Conservation (phyloP, 495 filamentous ascomycete genomes). For the Talaromyces stipitatus region DNA sequence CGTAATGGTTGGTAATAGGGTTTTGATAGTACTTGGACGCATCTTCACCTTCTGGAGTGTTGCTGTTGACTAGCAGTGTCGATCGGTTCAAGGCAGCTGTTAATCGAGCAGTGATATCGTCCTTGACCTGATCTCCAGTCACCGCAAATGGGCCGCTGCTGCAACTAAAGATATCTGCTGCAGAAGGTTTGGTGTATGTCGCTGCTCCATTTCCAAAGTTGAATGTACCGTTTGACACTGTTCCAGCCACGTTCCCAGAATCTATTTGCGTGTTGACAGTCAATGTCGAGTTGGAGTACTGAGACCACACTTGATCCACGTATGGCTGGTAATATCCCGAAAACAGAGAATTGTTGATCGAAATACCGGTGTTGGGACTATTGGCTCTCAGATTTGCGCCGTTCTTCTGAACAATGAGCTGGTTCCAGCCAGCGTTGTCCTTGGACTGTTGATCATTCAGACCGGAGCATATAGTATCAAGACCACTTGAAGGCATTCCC, state of each 20-base stretch:
- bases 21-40: constrained; percentile 46
- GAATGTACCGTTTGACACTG: constrained; percentile 40
- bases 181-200: constrained; percentile 48
- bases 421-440: constrained; percentile 56
- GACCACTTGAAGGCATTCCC: constrained; percentile 50
- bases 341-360: constrained; percentile 50
- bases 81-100: constrained; percentile 63
- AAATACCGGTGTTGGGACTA: constrained; percentile 57
- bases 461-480: constrained; percentile 45
- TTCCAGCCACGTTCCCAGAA: constrained; percentile 43
- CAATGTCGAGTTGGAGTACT: constrained; percentile 44
- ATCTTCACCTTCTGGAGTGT: constrained; percentile 43
- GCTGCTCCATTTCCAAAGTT: constrained; percentile 38
- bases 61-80: constrained; percentile 43
- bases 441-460: constrained; percentile 43
- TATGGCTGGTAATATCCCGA: constrained; percentile 54
- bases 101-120: constrained; percentile 55
- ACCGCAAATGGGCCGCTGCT: constrained; percentile 60
- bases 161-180: constrained; percentile 63
- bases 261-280: constrained; percentile 57
- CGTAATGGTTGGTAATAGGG: constrained; percentile 62
- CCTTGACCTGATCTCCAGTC: constrained; percentile 34
- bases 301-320: constrained; percentile 55
- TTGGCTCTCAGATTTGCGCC: constrained; percentile 53
- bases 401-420: constrained; percentile 47